Evolutionary conservation across 371 early-diverging fungal genomes (phyloP).

Genomic region (Circinella umbellata): DNA sequence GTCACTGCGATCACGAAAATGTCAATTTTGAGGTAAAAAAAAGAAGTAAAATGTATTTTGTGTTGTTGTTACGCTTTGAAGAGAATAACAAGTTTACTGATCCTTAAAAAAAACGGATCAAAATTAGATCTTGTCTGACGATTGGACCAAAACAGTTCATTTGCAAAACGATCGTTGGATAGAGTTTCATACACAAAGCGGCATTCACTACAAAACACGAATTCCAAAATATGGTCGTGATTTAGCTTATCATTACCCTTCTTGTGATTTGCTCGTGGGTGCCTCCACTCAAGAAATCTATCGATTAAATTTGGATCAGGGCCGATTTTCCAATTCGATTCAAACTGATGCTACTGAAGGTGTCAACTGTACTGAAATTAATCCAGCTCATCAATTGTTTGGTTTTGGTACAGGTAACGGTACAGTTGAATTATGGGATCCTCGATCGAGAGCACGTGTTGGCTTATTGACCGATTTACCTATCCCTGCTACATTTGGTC

Average conservation of each 20-base stretch:
- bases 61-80: neutral
- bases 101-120: too few species aligned
- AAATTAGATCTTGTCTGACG: conserved; percentile 85
- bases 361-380: conserved; percentile 84
- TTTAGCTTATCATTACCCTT: conserved; percentile 89
- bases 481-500: conserved; percentile 53
- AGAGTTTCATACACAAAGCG: conserved; percentile 97
- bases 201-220: conserved; percentile 94
- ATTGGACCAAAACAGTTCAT: conserved; percentile 96
- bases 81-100: neutral
- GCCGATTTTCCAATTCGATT: conserved; percentile 90
- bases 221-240: conserved; percentile 97
- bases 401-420: conserved; percentile 91
- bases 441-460: conserved; percentile 77
- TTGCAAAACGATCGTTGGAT: conserved; percentile 94
- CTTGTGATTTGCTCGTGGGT: conserved; percentile 89
- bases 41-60: neutral
- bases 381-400: conserved; percentile 92
- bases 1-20: conserved; percentile 96
- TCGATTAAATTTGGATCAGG: conserved; percentile 94
- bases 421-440: conserved; percentile 95
- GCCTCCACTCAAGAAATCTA: conserved; percentile 89
- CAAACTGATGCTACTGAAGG: conserved; percentile 76
- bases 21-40: conserved; percentile 78
- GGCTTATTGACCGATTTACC: conserved; percentile 65